phyloP scores from a whole-genome alignment of 2,329 filamentous ascomycete genomes.

The Fusarium avenaceum region DNA sequence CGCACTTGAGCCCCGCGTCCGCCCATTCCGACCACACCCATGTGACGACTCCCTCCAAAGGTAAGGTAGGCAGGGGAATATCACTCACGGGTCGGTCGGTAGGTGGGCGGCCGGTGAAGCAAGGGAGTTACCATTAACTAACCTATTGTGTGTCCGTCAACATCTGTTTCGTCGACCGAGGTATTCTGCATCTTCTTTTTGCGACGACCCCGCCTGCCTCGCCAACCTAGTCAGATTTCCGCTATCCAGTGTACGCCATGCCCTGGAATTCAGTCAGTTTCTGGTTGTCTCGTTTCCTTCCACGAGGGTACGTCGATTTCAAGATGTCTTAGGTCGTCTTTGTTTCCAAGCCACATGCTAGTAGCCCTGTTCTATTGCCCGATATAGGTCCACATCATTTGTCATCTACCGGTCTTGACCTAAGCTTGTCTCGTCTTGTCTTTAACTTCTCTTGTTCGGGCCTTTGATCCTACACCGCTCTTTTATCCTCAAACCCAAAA shows the following conservation, averaged over 20 bases:
- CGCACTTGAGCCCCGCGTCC: conserved; percentile 40
- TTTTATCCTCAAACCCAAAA: conserved; percentile 45
- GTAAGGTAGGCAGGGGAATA: conserved; percentile 42
- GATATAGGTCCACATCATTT: conserved; percentile 38
- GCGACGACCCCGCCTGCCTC: conserved; percentile 1
- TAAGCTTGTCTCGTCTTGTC: conserved; percentile 41
- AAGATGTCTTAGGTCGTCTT: conserved; percentile 30
- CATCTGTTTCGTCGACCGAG: not conserved
- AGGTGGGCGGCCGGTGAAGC: conserved; percentile 43
- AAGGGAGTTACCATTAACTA: conserved; percentile 37
- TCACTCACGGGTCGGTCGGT: conserved; percentile 25
- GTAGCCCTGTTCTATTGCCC: conserved; percentile 27
- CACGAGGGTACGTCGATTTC: conserved; percentile 23
- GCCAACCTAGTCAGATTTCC: conserved; percentile 19
- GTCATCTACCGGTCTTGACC: conserved; percentile 37
- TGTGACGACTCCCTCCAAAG: conserved; percentile 48
- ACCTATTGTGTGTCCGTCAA: not conserved
- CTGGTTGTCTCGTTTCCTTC: conserved; percentile 36
- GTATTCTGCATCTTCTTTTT: not conserved
- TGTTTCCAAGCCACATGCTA: conserved; percentile 42
- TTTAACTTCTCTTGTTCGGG: conserved; percentile 39
- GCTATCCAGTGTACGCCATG: conserved; percentile 4
- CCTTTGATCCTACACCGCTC: conserved; percentile 46
- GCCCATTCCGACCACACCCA: conserved; percentile 44
- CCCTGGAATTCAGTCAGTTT: conserved; percentile 34